Evolutionary conservation across 2,329 filamentous ascomycete species (phyloP), one percentile per base, ranked within the genome.

Genomic region (Aspergillus sclerotialis): DNA sequence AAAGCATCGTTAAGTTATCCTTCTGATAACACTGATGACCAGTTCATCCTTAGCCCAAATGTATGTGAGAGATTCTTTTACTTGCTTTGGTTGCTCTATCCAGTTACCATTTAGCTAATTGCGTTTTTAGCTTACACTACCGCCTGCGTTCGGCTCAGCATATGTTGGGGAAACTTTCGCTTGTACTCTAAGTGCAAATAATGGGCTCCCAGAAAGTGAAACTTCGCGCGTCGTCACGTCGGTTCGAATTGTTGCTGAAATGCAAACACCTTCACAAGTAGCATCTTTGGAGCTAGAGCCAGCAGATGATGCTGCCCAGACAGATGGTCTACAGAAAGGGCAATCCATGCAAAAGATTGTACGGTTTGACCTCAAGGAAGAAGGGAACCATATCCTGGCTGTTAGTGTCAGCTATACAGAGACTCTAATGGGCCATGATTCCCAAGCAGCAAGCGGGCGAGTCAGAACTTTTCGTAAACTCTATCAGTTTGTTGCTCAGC

Each of bases 341-440:
- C 69, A 76, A 30, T 89, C 85, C 17, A 54, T 94, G 31, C 90
- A 96, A 60, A 80, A 77, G 42, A 82, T 94, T 15, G 75, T 96
- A 7, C 74, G 77, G 24, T 93, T 94, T 56, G 85, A 94, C 51
- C 72, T 98, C 23, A 92, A 89, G 52, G 90, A 96, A 56, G 89
- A 95, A 57, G 92, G 92, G 0, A 89, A 85, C 49, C 89, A 98
- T 61, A 86, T 95, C 9, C 72, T 98, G 6, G 87, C 86, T 5
- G 89, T 96, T 40, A 95, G 87, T 35, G 84, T 96, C 39, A 90
- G 83, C 45, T 96, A 96, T 64, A 93, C 88, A 35, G 90, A 96
- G 63, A 88, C 84, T 0, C 75, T 83, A 48, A 55, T 66, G 43
- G 53, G 56, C 1, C 58, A 60, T 23, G 62, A 63, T 14, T 53